Base-by-base conservation (phyloP, 768 basidiomycete species). In the Boletus sp. region DNA sequence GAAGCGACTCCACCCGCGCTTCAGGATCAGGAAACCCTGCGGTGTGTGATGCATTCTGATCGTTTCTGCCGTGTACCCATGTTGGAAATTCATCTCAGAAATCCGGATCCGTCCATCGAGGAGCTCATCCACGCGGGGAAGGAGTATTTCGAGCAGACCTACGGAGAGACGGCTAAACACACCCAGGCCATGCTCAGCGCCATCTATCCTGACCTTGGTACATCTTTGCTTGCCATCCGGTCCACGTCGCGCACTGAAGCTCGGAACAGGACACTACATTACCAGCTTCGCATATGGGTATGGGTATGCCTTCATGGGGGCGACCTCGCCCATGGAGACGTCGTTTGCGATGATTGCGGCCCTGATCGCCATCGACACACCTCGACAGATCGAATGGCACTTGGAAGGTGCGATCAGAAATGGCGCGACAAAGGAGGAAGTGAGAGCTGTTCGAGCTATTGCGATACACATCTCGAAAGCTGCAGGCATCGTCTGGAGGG, bases 321-420 rank as follows among this genome's bases (percentile, higher is more conserved):
- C 80, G 20, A 67, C 84, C 8, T 76, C 81, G 1, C 70, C 75
- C 3, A 64, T 80, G 40, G 85, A 89, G 64, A 82, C 83, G 1
- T 82, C 84, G 2, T 88, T 80, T 64, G 75, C 79, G 14, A 69
- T 87, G 60, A 80, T 86, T n/a, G 78, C 85, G 12, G 79, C 84
- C 0, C 77, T 87, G 46, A 81, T 89, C 63, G 79, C 83, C 4
- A 76, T 74, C 54, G 85, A 88, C 64, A 80, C 83, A 35, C 84
- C 86, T 0, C 79, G 75, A 39, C 87, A 89, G 64, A 81, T 84
- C 32, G 71, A 59, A n/a, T 89, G 87, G 86, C 87, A 88, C 63
- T 72, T 88, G 24, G 73, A 75, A 12, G 82, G 82, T 15, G 84
- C 86, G 3, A 73, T 76, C 41, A 73, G 83, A 51, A 74, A 76